Conservation (phyloP, 2,329 filamentous ascomycete species). For the Pestalotiopsis sp. region DNA sequence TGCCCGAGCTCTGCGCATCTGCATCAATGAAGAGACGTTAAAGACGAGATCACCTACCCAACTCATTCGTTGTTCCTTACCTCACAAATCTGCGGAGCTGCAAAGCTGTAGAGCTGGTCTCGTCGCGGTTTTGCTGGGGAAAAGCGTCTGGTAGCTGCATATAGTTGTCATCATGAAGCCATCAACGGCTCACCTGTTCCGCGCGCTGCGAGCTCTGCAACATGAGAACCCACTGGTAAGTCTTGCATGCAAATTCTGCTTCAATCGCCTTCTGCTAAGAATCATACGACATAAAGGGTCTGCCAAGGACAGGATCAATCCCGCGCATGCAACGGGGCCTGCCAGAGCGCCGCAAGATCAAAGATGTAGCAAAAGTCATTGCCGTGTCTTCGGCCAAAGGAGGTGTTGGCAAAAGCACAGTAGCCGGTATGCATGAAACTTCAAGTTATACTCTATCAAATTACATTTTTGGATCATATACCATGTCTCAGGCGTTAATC, state of each 20-base stretch:
- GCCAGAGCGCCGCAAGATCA: slow-evolving; percentile 79
- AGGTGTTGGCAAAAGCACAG: slow-evolving; percentile 96
- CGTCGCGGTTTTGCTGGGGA: neutral
- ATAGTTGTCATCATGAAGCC: slow-evolving; percentile 18
- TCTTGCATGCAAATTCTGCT: neutral
- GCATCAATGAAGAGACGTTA: too few relatives aligned
- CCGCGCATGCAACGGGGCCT: slow-evolving; percentile 80
- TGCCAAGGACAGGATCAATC: slow-evolving; percentile 77
- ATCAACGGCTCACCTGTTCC: slow-evolving; percentile 47
- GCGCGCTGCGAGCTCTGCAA: slow-evolving; percentile 52
- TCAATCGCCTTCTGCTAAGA: slow-evolving; percentile 3
- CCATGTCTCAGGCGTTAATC: neutral
- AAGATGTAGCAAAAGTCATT: slow-evolving; percentile 86
- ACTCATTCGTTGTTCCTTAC: too few relatives aligned
- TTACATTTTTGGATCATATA: neutral
- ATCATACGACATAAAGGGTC: slow-evolving; percentile 62
- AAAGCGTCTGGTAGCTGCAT: neutral
- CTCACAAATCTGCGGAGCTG: neutral
- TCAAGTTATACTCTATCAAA: neutral
- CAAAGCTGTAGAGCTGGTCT: neutral
- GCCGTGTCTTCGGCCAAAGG: slow-evolving; percentile 98
- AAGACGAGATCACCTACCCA: too few relatives aligned
- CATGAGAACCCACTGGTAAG: slow-evolving; percentile 90
- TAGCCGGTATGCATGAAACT: slow-evolving; percentile 63
- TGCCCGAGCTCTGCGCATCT: too few relatives aligned